Base-by-base conservation (phyloP, 2,329 filamentous ascomycete species). In the Xylariomycetidae sp. region DNA sequence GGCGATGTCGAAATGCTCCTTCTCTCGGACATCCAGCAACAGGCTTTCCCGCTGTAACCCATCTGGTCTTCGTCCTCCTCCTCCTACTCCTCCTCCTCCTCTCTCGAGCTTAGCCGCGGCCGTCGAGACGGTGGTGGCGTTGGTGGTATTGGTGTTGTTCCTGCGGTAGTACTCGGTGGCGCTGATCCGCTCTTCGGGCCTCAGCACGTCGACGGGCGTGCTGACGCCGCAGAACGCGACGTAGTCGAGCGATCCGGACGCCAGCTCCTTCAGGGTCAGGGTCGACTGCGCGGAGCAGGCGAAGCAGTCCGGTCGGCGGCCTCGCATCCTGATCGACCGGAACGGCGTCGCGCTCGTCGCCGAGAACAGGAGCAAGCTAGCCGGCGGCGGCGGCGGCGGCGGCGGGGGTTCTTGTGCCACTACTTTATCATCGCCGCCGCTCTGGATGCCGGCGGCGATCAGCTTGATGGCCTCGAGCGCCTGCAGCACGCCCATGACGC, bases 401-500 rank as follows among this genome's bases (percentile, higher is more conserved):
- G 45, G 36, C 4, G 52, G 34, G 7, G 42, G 35, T 27, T 41
- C 47, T 7, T 27, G 29, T 18, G 13, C 22, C 5, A 30, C 17
- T 36, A 37, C 16, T 4, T 48, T 46, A 1, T 43, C 45, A 3
- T 44, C 43, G 6, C 34, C 28, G 12, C 37, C 42, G 6, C 56
- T 51, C 7, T 51, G 38, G 5, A 49, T 49, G 3, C 51, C 56
- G 18, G 64, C 51, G 0, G 77, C 71, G 12, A 96, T 70, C n/a
- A 96, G 59, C 56, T 94, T 92, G 50, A 97, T 80, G 0, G 87
- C 80, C 62, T 97, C 88, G 2, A 94, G 67, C 0, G 92, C 90
- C 64, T 97, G 92, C 36, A 97, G 63, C 0, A 95, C 81, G 6
- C 92, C 92, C 87, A 98, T 96, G 1, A 80, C 73, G 0, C 92